A percentile compares a stretch with the other conserved stretches of the same genome.
phyloP scores from a whole-genome alignment of 257 asterid genomes.

The Handroanthus guayacan region DNA sequence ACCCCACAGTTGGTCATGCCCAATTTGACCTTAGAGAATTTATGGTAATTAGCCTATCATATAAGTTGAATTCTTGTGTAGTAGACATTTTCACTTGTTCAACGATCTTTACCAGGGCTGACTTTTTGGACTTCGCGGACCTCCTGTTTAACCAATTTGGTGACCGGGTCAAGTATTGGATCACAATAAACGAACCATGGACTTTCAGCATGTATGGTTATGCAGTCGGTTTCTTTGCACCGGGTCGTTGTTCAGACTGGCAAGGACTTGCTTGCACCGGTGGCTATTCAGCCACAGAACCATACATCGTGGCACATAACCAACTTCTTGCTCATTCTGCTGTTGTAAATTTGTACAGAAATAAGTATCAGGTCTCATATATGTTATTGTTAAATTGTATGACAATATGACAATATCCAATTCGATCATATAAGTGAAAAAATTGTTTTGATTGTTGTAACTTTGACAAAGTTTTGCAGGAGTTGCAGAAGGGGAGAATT shows the following conservation, averaged over 20 bases:
- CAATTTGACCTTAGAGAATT: no score
- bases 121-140: conserved; percentile 49
- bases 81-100: not conserved
- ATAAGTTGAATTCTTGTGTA: not conserved
- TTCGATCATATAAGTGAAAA: not conserved
- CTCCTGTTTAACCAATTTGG: conserved; percentile 58
- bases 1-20: no score
- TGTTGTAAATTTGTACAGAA: conserved; percentile 47
- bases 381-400: not conserved
- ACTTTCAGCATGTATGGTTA: conserved; percentile 46
- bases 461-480: conserved; percentile 29
- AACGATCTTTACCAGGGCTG: conserved; percentile 39
- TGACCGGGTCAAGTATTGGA: conserved; percentile 66
- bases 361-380: conserved; percentile 50
- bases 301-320: conserved; percentile 58
- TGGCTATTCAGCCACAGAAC: conserved; percentile 60
- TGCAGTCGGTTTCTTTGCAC: conserved; percentile 48
- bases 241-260: conserved; percentile 64
- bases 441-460: not conserved
- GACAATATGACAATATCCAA: not conserved
- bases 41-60: no score
- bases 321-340: conserved; percentile 61
- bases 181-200: conserved; percentile 65
- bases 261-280: conserved; percentile 41
- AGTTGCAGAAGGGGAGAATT: conserved; percentile 45